Evolutionary conservation across 495 filamentous ascomycete species (phyloP).

Genomic region (Podospora pseudoanserina): DNA sequence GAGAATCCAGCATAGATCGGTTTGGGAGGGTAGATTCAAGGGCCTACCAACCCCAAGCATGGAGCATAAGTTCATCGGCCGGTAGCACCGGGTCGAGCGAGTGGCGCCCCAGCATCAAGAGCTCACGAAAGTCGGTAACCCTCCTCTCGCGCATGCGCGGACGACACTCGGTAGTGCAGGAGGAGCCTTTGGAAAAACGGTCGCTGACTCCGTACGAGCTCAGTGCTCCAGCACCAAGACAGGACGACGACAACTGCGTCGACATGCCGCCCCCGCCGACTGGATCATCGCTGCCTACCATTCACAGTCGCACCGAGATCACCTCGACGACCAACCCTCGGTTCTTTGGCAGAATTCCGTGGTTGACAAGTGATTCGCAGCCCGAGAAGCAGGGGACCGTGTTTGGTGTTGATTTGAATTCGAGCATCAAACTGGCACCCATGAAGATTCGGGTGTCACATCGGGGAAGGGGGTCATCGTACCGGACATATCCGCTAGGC

Average conservation of each 20-base stretch:
- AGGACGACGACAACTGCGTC: slow-evolving; percentile 1
- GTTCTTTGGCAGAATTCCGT: slow-evolving; percentile 19
- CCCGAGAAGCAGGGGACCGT: slow-evolving; percentile 13
- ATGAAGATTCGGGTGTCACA: slow-evolving; percentile 31
- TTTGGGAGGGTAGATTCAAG: not conserved
- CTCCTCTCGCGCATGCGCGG: slow-evolving; percentile 21
- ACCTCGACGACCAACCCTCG: not conserved
- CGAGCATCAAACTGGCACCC: slow-evolving; percentile 26
- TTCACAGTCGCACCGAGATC: not conserved
- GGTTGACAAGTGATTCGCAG: slow-evolving; percentile 8
- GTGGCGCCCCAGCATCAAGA: slow-evolving; percentile 12
- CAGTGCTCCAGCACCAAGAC: not conserved
- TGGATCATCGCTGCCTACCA: slow-evolving; percentile 1
- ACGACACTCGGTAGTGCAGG: slow-evolving; percentile 7
- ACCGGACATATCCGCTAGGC: slow-evolving; percentile 24
- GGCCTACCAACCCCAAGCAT: not conserved
- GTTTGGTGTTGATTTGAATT: slow-evolving; percentile 28
- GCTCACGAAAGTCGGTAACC: slow-evolving; percentile 5
- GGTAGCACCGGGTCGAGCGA: slow-evolving; percentile 18
- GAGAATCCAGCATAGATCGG: slow-evolving; percentile 8
- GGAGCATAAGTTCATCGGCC: slow-evolving; percentile 17
- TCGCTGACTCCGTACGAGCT: slow-evolving; percentile 24
- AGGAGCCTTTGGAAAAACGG: slow-evolving; percentile 21
- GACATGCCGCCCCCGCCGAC: not conserved
- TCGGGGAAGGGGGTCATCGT: slow-evolving; percentile 26